phyloP scores from a whole-genome alignment of 306 rosid species.

The Erythrophleum fordii region DNA sequence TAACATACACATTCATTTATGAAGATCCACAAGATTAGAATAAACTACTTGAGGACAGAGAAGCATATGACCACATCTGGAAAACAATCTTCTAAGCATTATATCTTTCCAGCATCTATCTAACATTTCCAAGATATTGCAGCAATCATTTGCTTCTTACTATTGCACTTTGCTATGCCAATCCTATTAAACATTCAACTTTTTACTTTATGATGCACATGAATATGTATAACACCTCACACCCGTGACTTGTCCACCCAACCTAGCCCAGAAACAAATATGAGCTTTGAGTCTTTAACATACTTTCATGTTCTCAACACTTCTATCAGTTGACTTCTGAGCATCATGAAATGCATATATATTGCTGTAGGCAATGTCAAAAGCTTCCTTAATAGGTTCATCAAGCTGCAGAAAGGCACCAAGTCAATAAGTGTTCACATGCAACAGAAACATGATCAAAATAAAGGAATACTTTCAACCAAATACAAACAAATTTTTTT shows the following conservation, averaged over 20 bases:
- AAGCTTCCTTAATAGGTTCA: conserved; percentile 72
- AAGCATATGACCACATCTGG: not conserved
- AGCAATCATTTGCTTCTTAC: conserved; percentile 17
- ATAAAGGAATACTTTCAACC: not conserved
- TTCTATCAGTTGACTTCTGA: conserved; percentile 77
- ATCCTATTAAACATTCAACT: not conserved
- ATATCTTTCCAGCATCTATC: conserved; percentile 22
- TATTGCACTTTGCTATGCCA: conserved; percentile 14
- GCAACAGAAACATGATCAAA: not conserved
- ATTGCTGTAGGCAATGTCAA: conserved; percentile 87
- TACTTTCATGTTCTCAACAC: conserved; percentile 93
- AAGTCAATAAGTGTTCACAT: conserved; percentile 11
- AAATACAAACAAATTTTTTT: not conserved
- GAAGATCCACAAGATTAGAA: conserved; percentile 12
- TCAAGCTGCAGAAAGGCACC: conserved; percentile 68
- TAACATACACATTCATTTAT: not conserved
- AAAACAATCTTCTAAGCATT: conserved; percentile 13
- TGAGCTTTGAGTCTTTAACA: conserved; percentile 30
- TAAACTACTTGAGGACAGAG: conserved; percentile 1
- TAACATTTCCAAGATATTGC: conserved; percentile 22
- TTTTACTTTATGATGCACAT: conserved; percentile 4
- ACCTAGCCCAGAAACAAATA: conserved; percentile 21
- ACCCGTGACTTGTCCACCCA: not conserved
- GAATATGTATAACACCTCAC: conserved; percentile 25
- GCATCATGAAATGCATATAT: conserved; percentile 92